Evolutionary conservation across 108 stramenopile genomes (phyloP).

Genomic region (Fragilariopsis cylindrus): DNA sequence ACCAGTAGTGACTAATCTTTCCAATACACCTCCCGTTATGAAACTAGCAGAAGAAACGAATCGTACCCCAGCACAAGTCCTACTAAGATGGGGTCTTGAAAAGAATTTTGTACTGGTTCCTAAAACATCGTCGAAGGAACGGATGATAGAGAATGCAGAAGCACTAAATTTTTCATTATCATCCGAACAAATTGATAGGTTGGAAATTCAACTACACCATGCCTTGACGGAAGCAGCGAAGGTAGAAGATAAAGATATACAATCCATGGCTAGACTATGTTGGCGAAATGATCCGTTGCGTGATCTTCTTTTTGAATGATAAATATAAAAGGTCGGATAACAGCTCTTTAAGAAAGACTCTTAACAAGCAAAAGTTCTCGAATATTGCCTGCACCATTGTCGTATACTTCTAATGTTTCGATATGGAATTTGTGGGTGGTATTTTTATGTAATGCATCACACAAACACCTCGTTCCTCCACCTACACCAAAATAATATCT

Average conservation of each 20-base stretch:
- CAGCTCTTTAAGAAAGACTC: background rate
- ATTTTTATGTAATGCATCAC: background rate
- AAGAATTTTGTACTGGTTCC: constrained; percentile 59
- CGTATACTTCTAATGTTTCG: constrained; percentile 43
- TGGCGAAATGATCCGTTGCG: constrained; percentile 74
- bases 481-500: constrained; percentile 90
- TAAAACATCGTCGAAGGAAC: constrained; percentile 43
- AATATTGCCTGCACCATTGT: constrained; percentile 79
- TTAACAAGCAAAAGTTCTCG: constrained; percentile 65
- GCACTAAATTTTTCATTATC: constrained; percentile 47
- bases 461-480: constrained; percentile 52
- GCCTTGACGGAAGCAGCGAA: constrained; percentile 20
- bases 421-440: constrained; percentile 13
- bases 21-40: constrained; percentile 46
- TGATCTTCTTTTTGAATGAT: constrained; percentile 59
- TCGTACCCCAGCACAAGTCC: constrained; percentile 63
- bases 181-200: constrained; percentile 28
- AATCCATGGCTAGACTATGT: constrained; percentile 52
- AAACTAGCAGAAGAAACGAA: constrained; percentile 41
- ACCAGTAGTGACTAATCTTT: constrained; percentile 22
- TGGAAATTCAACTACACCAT: constrained; percentile 17
- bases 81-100: constrained; percentile 69
- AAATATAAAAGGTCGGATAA: background rate
- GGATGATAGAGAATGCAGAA: constrained; percentile 62
- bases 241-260: constrained; percentile 22